A percentile compares a stretch with the other conserved stretches of the same genome.
phyloP scores from a whole-genome alignment of 2,329 filamentous ascomycete genomes.

The Daldinia eschscholtzii region DNA sequence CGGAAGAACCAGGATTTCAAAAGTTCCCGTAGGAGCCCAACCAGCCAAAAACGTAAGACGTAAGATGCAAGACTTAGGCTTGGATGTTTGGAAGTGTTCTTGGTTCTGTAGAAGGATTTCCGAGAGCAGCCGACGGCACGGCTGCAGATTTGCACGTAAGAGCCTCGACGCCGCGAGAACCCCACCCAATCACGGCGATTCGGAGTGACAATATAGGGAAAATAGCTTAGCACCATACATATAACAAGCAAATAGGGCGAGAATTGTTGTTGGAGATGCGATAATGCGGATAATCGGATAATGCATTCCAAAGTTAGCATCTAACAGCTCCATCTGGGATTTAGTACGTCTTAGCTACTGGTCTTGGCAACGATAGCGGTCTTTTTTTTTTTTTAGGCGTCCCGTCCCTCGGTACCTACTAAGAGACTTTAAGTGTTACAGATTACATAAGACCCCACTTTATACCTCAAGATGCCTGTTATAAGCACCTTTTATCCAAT shows the following conservation, averaged over 20 bases:
- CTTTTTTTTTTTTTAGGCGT: not conserved
- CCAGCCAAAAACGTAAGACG: not conserved
- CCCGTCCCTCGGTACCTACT: not conserved
- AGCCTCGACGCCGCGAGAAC: conserved; percentile 15
- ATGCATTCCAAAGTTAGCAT: conserved; percentile 15
- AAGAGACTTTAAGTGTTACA: not conserved
- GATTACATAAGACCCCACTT: conserved; percentile 12
- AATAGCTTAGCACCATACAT: conserved; percentile 7
- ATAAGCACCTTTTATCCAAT: conserved; percentile 16
- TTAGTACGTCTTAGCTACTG: not conserved
- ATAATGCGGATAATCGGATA: conserved; percentile 1
- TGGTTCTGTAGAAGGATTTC: conserved; percentile 6
- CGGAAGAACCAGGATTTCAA: not conserved
- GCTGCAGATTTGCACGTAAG: conserved; percentile 18
- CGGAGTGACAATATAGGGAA: conserved; percentile 25
- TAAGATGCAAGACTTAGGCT: not conserved
- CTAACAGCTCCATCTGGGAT: not conserved
- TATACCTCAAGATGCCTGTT: not conserved
- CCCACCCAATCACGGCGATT: conserved; percentile 27
- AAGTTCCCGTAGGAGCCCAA: not conserved
- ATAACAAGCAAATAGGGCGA: conserved; percentile 1
- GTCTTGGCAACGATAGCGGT: conserved; percentile 3
- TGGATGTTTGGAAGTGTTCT: not conserved
- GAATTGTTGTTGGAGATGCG: conserved; percentile 18
- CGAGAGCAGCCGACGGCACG: conserved; percentile 10